A percentile compares a stretch with the other conserved stretches of the same genome.
phyloP scores from a whole-genome alignment of 345 rosid genomes.

The Salix udensis region DNA sequence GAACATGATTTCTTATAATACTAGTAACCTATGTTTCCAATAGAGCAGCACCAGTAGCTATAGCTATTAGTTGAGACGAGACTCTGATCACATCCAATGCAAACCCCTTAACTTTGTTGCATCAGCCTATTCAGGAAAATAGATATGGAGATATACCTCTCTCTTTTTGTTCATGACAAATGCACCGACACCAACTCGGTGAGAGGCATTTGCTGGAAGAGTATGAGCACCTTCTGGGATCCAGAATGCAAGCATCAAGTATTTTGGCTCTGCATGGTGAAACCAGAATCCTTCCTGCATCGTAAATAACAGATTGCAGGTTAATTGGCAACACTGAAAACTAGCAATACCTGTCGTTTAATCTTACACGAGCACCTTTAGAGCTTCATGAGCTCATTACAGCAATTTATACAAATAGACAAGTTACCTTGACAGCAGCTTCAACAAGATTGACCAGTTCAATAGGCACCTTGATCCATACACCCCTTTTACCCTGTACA shows the following conservation, averaged over 20 bases:
- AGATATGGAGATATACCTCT: conserved; percentile 49
- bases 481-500: conserved; percentile 74
- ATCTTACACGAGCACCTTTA: neutral
- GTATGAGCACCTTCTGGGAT: conserved; percentile 55
- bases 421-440: conserved; percentile 62
- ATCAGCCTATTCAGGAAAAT: neutral
- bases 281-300: conserved; percentile 85
- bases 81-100: neutral
- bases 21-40: neutral
- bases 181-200: conserved; percentile 72
- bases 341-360: neutral
- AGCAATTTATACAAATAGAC: neutral
- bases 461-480: conserved; percentile 86
- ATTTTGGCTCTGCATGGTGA: conserved; percentile 83
- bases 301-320: conserved; percentile 7
- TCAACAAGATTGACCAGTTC: conserved; percentile 62
- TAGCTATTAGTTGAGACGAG: neutral
- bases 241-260: conserved; percentile 86
- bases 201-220: conserved; percentile 85
- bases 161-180: conserved; percentile 68
- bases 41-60: neutral
- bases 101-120: neutral
- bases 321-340: neutral
- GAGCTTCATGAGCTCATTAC: neutral
- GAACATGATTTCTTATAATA: neutral